These are phyloP conservation scores for Stromatinia cepivora DNA, from an alignment of 2,329 filamentous ascomycete genomes.

Conservation along the genomic window DNA sequence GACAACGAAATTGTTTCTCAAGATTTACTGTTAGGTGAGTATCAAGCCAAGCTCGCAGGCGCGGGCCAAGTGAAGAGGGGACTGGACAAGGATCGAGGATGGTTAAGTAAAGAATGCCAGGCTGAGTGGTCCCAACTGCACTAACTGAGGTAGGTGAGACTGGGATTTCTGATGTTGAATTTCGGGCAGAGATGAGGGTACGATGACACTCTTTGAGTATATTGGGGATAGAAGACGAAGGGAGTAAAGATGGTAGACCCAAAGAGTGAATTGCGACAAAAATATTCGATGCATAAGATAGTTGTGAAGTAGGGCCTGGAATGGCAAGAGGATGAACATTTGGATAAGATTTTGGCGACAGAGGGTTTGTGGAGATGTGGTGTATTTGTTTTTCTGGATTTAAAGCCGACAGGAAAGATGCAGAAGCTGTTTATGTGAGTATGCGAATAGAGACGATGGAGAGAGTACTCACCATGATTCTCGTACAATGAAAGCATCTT, in stretches of 20 bases:
- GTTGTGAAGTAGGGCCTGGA: constrained; percentile 43
- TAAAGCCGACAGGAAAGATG: constrained; percentile 40
- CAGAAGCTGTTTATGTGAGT: constrained; percentile 31
- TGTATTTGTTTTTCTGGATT: constrained; percentile 45
- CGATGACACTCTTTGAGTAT: constrained; percentile 58
- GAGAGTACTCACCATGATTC: constrained; percentile 36
- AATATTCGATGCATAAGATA: constrained; percentile 40
- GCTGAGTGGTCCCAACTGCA: background rate
- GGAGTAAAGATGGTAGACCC: constrained; percentile 56
- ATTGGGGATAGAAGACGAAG: constrained; percentile 56
- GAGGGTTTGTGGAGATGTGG: constrained; percentile 45
- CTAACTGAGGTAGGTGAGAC: background rate
- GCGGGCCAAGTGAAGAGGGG: constrained; percentile 55
- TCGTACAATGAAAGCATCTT: constrained; percentile 40
- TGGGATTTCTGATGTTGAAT: background rate
- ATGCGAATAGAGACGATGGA: background rate
- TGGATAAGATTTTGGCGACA: constrained; percentile 42
- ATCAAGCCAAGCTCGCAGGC: constrained; percentile 61
- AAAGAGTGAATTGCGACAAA: constrained; percentile 56
- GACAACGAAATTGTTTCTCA: constrained; percentile 58
- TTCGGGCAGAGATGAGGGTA: constrained; percentile 48
- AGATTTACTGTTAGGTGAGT: constrained; percentile 60
- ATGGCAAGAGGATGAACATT: constrained; percentile 41
- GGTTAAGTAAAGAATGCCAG: constrained; percentile 57
- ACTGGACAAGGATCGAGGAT: constrained; percentile 64